Evolutionary conservation across 2,329 filamentous ascomycete species (phyloP).

Genomic region (Neonectria sp.): DNA sequence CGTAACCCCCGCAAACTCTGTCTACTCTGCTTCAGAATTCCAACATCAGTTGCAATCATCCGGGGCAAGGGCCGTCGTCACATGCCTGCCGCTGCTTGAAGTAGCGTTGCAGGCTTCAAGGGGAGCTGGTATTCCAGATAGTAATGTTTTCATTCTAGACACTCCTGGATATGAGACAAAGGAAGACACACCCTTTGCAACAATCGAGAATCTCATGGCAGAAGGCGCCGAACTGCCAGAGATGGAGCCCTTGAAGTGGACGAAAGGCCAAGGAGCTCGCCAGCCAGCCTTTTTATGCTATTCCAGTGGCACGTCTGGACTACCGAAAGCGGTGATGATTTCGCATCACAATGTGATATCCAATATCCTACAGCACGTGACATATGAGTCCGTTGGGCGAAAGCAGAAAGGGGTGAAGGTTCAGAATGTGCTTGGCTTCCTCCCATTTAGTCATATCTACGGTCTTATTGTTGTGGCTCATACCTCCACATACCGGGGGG

Average conservation of each 20-base stretch:
- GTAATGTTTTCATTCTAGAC: constrained; percentile 78
- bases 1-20: constrained; percentile 81
- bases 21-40: constrained; percentile 78
- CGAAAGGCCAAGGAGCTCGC: constrained; percentile 74
- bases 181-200: constrained; percentile 66
- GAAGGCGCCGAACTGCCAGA: constrained; percentile 69
- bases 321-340: constrained; percentile 91
- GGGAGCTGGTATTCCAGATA: constrained; percentile 73
- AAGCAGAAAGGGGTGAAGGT: constrained; percentile 55
- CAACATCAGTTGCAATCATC: constrained; percentile 80
- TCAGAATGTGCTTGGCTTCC: constrained; percentile 73
- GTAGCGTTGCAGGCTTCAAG: constrained; percentile 76
- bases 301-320: constrained; percentile 83
- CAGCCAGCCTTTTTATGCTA: constrained; percentile 85
- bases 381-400: constrained; percentile 58
- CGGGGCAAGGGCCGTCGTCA: constrained; percentile 79
- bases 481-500: constrained; percentile 77
- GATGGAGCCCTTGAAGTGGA: constrained; percentile 71
- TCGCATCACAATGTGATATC: constrained; percentile 85
- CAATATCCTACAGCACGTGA: constrained; percentile 76
- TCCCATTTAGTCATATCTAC: constrained; percentile 89
- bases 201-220: constrained; percentile 75
- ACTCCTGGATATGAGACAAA: constrained; percentile 70
- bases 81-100: constrained; percentile 76
- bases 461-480: constrained; percentile 71